These are phyloP conservation scores for Rutstroemia sp. DNA, from an alignment of 2,329 filamentous ascomycete species.

Conservation along the genomic window DNA sequence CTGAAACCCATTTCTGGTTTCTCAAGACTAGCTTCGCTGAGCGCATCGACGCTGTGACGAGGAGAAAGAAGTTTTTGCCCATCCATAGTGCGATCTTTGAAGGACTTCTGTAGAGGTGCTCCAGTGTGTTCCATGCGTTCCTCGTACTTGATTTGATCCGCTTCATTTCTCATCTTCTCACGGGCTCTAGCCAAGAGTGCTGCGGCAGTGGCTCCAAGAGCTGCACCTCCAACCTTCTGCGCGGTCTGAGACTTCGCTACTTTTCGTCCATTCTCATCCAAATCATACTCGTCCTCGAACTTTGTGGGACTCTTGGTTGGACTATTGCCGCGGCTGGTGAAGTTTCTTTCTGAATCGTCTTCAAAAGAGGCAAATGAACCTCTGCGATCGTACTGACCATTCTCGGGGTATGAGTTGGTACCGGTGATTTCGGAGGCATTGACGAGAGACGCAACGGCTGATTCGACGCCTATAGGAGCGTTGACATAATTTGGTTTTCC, in stretches of 20 bases:
- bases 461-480: slow-evolving; percentile 68
- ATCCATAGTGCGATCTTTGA: slow-evolving; percentile 56
- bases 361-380: slow-evolving; percentile 29
- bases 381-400: slow-evolving; percentile 28
- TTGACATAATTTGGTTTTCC: slow-evolving; percentile 73
- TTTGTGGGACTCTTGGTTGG: slow-evolving; percentile 34
- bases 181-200: slow-evolving; percentile 22
- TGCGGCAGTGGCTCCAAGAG: slow-evolving; percentile 19
- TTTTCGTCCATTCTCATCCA: slow-evolving; percentile 30
- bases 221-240: slow-evolving; percentile 22
- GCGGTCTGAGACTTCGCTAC: slow-evolving; percentile 25
- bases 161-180: slow-evolving; percentile 19
- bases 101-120: slow-evolving; percentile 54
- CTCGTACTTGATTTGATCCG: slow-evolving; percentile 24
- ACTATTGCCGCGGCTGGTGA: slow-evolving; percentile 34
- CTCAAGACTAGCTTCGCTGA: slow-evolving; percentile 38
- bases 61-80: slow-evolving; percentile 45
- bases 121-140: slow-evolving; percentile 32
- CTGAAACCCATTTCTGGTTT: slow-evolving; percentile 56
- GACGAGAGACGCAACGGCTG: slow-evolving; percentile 78
- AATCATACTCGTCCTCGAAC: slow-evolving; percentile 27
- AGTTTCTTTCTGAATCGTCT: slow-evolving; percentile 29
- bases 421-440: slow-evolving; percentile 71
- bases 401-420: slow-evolving; percentile 40
- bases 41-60: slow-evolving; percentile 51